Evolutionary conservation across 371 early-diverging fungal species (phyloP).

Genomic region (Mortierella sp.): DNA sequence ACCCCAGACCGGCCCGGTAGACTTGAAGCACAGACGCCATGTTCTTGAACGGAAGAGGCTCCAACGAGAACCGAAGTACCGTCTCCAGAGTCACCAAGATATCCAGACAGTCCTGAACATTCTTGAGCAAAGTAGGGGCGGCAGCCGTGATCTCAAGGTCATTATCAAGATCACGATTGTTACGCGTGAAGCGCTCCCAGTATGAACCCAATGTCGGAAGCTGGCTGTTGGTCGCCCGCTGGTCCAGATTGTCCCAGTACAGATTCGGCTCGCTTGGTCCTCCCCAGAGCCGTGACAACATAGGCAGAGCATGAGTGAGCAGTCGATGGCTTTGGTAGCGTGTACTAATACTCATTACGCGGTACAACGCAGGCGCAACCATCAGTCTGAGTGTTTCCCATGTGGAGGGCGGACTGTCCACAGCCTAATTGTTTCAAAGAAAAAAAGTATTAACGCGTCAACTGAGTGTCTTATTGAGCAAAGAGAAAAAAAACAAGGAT

Average conservation of each 20-base stretch:
- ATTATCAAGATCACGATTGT: not conserved
- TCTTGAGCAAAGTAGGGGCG: not conserved
- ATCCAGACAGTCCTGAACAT: not conserved
- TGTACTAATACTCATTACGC: conserved; percentile 44
- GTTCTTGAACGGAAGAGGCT: conserved; percentile 15
- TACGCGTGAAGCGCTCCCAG: conserved; percentile 22
- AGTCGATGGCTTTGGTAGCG: conserved; percentile 33
- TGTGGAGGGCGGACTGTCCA: not conserved
- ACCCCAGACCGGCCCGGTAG: conserved; percentile 24
- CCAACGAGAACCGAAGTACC: conserved; percentile 31
- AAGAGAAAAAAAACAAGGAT: not conserved
- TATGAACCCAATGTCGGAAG: conserved; percentile 10
- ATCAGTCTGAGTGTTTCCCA: not conserved
- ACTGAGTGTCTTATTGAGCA: not conserved
- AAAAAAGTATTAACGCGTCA: conserved; percentile 1
- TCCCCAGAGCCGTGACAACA: conserved; percentile 17
- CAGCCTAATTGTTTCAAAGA: not conserved
- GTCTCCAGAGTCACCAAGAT: conserved; percentile 9
- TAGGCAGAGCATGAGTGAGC: conserved; percentile 24
- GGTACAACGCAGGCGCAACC: conserved; percentile 29
- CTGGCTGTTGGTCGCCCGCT: not conserved
- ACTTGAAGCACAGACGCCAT: not conserved
- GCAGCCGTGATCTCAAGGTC: not conserved
- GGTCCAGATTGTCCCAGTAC: conserved; percentile 14
- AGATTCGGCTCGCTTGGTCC: not conserved